Percentiles rank a stretch among this genome's conserved stretches.
Conservation (phyloP, 495 filamentous ascomycete species). For the Pyronema domesticum region DNA sequence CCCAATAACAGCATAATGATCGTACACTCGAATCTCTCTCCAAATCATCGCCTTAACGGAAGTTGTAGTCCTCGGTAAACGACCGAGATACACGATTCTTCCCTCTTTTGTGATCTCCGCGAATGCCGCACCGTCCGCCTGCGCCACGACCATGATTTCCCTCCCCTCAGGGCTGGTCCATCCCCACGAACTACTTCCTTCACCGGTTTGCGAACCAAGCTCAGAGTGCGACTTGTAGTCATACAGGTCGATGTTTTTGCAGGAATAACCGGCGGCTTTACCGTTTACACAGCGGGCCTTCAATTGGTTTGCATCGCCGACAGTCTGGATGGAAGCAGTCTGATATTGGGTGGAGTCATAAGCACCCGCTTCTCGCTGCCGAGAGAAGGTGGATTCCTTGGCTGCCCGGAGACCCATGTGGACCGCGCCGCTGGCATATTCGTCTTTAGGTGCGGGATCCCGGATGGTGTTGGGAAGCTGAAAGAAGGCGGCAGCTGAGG, state of each 20-base stretch:
- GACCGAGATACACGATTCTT: conserved; percentile 36
- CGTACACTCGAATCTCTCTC: conserved; percentile 33
- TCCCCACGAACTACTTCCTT: conserved; percentile 28
- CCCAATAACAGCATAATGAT: conserved; percentile 35
- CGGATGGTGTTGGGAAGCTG: conserved; percentile 5
- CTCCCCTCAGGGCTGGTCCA: conserved; percentile 29
- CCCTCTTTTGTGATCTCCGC: conserved; percentile 35
- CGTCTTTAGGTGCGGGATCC: conserved; percentile 7
- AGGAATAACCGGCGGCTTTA: conserved; percentile 34
- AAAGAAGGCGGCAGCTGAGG: background rate
- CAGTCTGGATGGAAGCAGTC: background rate
- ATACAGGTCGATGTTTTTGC: conserved; percentile 38
- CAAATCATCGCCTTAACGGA: conserved; percentile 23
- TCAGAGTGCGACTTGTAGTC: conserved; percentile 36
- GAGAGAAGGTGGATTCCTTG: conserved; percentile 25
- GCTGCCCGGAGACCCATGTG: conserved; percentile 32
- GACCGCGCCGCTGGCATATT: conserved; percentile 31
- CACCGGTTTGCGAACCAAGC: conserved; percentile 30
- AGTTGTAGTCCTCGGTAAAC: conserved; percentile 33
- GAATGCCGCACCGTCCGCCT: conserved; percentile 39
- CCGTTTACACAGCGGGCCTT: conserved; percentile 24
- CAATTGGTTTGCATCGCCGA: conserved; percentile 12
- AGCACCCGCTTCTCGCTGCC: conserved; percentile 8
- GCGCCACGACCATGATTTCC: background rate
- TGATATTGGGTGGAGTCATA: conserved; percentile 16